These are phyloP conservation scores for Diplotaxis tenuifolia DNA, from an alignment of 345 rosid species.

Conservation along the genomic window DNA sequence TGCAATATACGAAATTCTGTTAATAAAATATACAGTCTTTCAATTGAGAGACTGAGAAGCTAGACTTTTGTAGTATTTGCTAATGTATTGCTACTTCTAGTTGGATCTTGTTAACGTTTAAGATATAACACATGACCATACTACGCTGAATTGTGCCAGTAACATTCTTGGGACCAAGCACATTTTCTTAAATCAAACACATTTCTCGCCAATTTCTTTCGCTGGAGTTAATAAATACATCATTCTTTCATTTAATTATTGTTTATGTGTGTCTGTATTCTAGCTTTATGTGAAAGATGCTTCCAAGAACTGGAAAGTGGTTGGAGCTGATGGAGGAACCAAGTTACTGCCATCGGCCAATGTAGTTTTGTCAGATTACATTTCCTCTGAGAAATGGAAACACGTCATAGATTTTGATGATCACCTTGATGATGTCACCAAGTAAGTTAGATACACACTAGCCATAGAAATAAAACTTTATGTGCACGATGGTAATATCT, in stretches of 20 bases:
- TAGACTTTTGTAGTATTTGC: too few relatives aligned
- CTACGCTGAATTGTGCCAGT: slow-evolving; percentile 2
- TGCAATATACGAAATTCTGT: too few relatives aligned
- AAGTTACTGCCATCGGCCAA: slow-evolving; percentile 74
- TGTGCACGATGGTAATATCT: slow-evolving; percentile 7
- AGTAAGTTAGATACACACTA: slow-evolving; percentile 45
- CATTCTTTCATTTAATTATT: not conserved
- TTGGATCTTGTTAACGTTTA: not conserved
- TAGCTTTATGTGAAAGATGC: slow-evolving; percentile 83
- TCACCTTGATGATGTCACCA: slow-evolving; percentile 86
- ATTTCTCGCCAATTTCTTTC: not conserved
- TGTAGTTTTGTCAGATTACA: slow-evolving; percentile 60
- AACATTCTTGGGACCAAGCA: not conserved
- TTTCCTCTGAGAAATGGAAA: slow-evolving; percentile 77
- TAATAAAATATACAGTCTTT: too few relatives aligned
- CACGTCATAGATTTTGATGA: slow-evolving; percentile 82
- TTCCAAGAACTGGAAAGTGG: slow-evolving; percentile 82
- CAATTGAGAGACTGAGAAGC: too few relatives aligned
- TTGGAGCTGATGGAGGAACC: slow-evolving; percentile 64
- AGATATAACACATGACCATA: slow-evolving; percentile 1
- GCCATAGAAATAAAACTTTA: not conserved
- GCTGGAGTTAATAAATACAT: not conserved
- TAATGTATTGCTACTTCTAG: too few relatives aligned
- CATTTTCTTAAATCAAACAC: not conserved
- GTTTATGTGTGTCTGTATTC: not conserved